Conservation (phyloP, 106 monocot species). For the Dioscorea dumetorum region DNA sequence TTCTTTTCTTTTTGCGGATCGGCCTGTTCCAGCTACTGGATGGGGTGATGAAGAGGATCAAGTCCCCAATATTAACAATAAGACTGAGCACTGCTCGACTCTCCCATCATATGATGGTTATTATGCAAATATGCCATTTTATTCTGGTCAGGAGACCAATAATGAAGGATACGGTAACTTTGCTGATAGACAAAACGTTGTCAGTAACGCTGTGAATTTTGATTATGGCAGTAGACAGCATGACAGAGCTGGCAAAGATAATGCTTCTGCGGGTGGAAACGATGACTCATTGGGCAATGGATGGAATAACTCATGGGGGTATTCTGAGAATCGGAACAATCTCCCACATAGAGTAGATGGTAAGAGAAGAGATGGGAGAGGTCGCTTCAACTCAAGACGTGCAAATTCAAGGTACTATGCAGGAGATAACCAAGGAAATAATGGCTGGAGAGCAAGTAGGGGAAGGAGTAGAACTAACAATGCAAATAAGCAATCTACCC, state of each 20-base stretch:
- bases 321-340: neutral
- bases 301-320: neutral
- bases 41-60: constrained; percentile 11
- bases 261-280: neutral
- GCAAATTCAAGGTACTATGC: neutral
- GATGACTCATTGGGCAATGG: neutral
- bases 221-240: neutral
- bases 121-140: no score
- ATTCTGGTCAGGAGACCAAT: no score
- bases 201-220: neutral
- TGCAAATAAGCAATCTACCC: neutral
- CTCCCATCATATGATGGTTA: no score
- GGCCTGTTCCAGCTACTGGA: constrained; percentile 6
- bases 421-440: neutral
- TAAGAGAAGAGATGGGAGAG: neutral
- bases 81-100: neutral
- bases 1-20: constrained; percentile 9
- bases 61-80: neutral
- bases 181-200: neutral
- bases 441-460: neutral
- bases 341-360: neutral
- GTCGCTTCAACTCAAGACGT: neutral
- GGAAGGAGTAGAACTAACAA: neutral
- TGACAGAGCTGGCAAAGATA: neutral
- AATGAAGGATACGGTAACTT: neutral